A percentile compares a stretch with the other conserved stretches of the same genome.
Evolutionary conservation across 257 asterid species (phyloP).

Genomic region (Petrea volubilis): DNA sequence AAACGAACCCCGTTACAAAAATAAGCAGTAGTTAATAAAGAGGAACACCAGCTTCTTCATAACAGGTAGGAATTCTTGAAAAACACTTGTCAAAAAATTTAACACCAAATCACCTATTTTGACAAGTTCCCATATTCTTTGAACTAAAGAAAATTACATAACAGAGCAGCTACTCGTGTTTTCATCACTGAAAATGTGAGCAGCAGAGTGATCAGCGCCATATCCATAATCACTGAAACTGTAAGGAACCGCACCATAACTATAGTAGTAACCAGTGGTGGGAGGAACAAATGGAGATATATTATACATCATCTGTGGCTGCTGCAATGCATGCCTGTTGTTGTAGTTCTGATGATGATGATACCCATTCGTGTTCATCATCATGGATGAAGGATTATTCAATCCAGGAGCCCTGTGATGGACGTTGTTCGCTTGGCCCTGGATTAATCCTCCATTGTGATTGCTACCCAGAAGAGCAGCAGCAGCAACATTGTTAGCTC

Average conservation of each 20-base stretch:
- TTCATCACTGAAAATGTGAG: constrained; percentile 63
- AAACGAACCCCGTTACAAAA: no score
- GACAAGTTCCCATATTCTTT: background rate
- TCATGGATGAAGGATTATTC: constrained; percentile 30
- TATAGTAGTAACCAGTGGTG: constrained; percentile 52
- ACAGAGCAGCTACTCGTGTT: constrained; percentile 62
- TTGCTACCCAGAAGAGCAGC: constrained; percentile 29
- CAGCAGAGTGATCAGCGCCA: constrained; percentile 26
- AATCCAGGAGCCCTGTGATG: constrained; percentile 30
- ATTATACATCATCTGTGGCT: constrained; percentile 71
- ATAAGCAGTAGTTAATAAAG: background rate
- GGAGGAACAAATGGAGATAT: constrained; percentile 57
- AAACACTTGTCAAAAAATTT: background rate
- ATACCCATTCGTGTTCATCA: constrained; percentile 17
- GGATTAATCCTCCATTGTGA: background rate
- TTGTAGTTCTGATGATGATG: constrained; percentile 22
- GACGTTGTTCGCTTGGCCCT: constrained; percentile 19
- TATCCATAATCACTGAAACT: constrained; percentile 20
- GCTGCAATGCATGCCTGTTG: constrained; percentile 49
- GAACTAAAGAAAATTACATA: constrained; percentile 40
- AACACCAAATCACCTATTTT: background rate
- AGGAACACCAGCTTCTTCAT: background rate
- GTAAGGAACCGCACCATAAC: constrained; percentile 38
- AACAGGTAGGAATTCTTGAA: background rate
- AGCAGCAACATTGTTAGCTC: constrained; percentile 17